phyloP scores from a whole-genome alignment of 169 alveolate species.

The Eimeria praecox region DNA sequence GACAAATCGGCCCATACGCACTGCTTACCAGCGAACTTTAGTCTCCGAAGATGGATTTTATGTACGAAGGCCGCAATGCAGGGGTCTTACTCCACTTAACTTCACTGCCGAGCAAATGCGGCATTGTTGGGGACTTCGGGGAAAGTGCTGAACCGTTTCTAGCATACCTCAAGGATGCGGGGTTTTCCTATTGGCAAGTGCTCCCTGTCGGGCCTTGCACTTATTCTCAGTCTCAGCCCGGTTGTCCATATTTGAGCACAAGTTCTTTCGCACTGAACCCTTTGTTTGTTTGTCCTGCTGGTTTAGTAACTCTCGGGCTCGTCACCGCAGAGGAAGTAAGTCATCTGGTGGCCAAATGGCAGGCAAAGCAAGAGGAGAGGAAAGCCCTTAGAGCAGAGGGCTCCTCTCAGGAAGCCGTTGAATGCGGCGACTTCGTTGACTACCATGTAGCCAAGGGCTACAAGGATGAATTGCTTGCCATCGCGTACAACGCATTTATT shows the following conservation, averaged over 20 bases:
- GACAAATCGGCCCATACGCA: background rate
- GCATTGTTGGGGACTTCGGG: constrained; percentile 79
- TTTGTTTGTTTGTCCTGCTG: constrained; percentile 66
- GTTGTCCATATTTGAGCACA: constrained; percentile 78
- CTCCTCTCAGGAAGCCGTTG: background rate
- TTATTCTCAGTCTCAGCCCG: constrained; percentile 70
- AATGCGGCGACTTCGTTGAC: constrained; percentile 39
- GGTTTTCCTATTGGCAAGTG: constrained; percentile 81
- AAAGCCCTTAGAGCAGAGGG: background rate
- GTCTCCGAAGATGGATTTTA: constrained; percentile 55
- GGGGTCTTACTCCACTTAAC: constrained; percentile 78
- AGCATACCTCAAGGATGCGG: constrained; percentile 66
- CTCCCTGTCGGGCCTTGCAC: constrained; percentile 81
- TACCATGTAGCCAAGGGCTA: constrained; percentile 65
- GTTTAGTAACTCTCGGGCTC: constrained; percentile 28
- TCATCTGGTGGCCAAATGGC: constrained; percentile 52
- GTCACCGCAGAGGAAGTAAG: constrained; percentile 30
- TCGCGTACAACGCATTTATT: constrained; percentile 61
- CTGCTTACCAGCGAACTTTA: background rate
- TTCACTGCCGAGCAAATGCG: constrained; percentile 75
- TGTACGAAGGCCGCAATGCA: constrained; percentile 81
- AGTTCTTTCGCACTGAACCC: constrained; percentile 82
- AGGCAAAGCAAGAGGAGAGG: constrained; percentile 56
- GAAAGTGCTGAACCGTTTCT: constrained; percentile 70
- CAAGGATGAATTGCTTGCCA: constrained; percentile 75